Conservation (phyloP, 1,284 basidiomycete species). For the Irpex rosettiformis region DNA sequence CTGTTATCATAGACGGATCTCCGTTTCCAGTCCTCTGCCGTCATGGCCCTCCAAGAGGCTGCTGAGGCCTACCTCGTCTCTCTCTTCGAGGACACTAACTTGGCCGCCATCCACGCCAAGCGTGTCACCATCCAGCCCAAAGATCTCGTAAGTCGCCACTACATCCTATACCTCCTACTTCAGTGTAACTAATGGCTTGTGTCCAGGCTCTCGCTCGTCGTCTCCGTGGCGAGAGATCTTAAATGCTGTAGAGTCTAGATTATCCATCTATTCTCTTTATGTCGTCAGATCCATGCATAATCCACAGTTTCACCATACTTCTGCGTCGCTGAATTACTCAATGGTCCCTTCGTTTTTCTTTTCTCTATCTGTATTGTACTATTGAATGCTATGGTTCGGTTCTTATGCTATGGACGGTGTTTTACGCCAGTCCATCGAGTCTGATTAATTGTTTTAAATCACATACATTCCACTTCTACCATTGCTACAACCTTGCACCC, state of each 20-base stretch:
- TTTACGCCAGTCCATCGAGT: too few species aligned
- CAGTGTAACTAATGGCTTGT: neutral
- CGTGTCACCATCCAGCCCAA: constrained; percentile 88
- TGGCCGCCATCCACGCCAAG: constrained; percentile 92
- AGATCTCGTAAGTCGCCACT: constrained; percentile 53
- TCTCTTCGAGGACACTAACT: constrained; percentile 90
- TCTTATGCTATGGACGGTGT: neutral
- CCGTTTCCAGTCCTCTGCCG: constrained; percentile 96
- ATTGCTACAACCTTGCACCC: too few species aligned
- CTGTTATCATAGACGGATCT: constrained; percentile 66
- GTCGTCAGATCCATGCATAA: neutral
- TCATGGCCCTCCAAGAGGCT: constrained; percentile 95
- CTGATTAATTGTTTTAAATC: too few species aligned
- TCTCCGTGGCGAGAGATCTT: constrained; percentile 80
- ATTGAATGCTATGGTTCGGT: neutral
- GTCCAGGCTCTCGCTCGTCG: constrained; percentile 73
- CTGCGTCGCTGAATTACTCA: constrained; percentile 1
- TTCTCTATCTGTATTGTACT: neutral
- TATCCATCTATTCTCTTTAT: neutral
- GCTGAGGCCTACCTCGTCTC: constrained; percentile 97
- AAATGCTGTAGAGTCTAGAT: neutral
- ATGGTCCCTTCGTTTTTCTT: neutral
- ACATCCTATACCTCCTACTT: neutral
- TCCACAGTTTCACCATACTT: neutral
- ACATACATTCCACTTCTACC: too few species aligned